These are phyloP conservation scores for Leptographium lundbergii DNA, from an alignment of 2,329 filamentous ascomycete species.

Conservation along the genomic window DNA sequence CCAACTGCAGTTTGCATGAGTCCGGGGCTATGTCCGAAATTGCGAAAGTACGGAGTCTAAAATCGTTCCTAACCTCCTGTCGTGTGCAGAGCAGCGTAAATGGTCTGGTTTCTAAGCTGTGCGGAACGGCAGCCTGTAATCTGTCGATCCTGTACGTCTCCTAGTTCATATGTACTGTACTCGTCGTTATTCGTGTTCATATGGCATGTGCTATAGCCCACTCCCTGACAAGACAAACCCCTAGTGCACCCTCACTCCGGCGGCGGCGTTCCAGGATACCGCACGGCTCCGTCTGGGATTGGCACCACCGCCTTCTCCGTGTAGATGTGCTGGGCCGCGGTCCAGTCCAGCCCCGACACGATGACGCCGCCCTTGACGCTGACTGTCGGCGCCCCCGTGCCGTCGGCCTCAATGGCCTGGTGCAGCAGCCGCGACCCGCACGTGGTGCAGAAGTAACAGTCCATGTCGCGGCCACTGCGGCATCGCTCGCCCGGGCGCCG, in stretches of 20 bases:
- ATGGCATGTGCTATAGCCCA: no score
- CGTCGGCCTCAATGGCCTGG: constrained; percentile 24
- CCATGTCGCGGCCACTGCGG: constrained; percentile 7
- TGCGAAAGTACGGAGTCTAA: no score
- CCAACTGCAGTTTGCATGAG: no score
- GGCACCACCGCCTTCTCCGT: constrained; percentile 29
- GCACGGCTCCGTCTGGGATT: constrained; percentile 23
- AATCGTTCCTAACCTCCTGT: no score
- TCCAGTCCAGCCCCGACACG: constrained; percentile 27
- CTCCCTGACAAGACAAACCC: no score
- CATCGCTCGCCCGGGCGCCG: constrained; percentile 3
- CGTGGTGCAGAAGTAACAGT: constrained; percentile 17
- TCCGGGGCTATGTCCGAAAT: no score
- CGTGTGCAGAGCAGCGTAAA: no score
- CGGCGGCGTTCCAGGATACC: constrained; percentile 9
- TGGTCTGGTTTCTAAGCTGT: no score
- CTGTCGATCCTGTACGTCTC: no score
- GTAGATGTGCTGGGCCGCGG: constrained; percentile 30
- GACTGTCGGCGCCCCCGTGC: constrained; percentile 22
- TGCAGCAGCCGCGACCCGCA: constrained; percentile 35
- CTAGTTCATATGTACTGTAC: no score
- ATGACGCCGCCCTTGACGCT: constrained; percentile 33
- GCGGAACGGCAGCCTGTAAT: no score
- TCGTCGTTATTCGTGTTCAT: no score
- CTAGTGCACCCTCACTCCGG: neutral